Conservation (phyloP, 345 rosid species). For the Brassica nigra region DNA sequence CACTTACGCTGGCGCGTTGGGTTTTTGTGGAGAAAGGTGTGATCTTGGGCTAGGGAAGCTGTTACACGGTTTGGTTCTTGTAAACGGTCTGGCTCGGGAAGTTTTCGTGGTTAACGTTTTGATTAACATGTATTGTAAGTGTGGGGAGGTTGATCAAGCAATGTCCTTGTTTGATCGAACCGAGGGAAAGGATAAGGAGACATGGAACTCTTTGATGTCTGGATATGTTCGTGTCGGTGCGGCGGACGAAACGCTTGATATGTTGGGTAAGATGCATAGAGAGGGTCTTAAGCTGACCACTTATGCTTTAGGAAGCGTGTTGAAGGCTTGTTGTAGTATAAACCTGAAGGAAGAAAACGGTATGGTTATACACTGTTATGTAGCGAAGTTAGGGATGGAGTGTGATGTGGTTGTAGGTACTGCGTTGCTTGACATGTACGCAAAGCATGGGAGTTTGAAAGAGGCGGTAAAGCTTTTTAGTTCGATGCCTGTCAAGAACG, state of each 20-base stretch:
- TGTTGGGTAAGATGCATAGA: constrained; percentile 50
- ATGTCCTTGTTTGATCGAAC: constrained; percentile 47
- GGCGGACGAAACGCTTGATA: constrained; percentile 40
- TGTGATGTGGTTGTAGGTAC: constrained; percentile 50
- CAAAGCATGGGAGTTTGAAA: constrained; percentile 45
- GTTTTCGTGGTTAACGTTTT: constrained; percentile 42
- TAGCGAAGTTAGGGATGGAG: constrained; percentile 46
- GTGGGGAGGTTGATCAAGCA: constrained; percentile 48
- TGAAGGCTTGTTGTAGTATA: constrained; percentile 49
- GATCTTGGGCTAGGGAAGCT: constrained; percentile 46
- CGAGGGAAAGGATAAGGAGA: constrained; percentile 44
- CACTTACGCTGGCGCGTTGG: constrained; percentile 52
- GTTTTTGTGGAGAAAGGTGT: constrained; percentile 45
- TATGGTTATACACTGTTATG: constrained; percentile 48
- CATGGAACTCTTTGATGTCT: constrained; percentile 61
- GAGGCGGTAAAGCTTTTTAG: constrained; percentile 42
- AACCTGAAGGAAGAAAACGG: constrained; percentile 41
- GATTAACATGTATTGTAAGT: constrained; percentile 54
- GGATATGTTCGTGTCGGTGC: constrained; percentile 49
- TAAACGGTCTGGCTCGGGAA: constrained; percentile 40
- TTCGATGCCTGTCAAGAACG: constrained; percentile 47
- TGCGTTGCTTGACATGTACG: constrained; percentile 61
- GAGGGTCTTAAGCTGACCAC: constrained; percentile 40
- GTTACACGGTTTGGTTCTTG: constrained; percentile 50
- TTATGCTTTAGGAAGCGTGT: constrained; percentile 52